phyloP scores from a whole-genome alignment of 306 rosid genomes.

The Calophaca sinica region DNA sequence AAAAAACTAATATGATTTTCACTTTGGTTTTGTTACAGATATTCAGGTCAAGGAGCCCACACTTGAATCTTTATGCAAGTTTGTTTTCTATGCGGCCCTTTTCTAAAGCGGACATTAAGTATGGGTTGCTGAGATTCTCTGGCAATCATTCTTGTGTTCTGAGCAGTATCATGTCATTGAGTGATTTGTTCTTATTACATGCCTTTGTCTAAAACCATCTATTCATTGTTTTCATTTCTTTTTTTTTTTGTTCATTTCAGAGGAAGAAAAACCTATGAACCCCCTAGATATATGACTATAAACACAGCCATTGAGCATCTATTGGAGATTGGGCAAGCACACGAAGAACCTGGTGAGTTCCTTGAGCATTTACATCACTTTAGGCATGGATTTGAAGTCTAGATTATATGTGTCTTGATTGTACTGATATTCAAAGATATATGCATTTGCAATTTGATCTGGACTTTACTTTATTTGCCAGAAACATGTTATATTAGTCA shows the following conservation, averaged over 20 bases:
- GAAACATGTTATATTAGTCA: background rate
- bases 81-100: slow-evolving; percentile 36
- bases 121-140: slow-evolving; percentile 13
- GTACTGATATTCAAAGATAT: background rate
- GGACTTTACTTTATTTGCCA: slow-evolving; percentile 9
- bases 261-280: slow-evolving; percentile 86
- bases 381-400: slow-evolving; percentile 15
- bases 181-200: background rate
- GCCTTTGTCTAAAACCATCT: slow-evolving; percentile 7
- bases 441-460: slow-evolving; percentile 7
- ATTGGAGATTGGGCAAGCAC: slow-evolving; percentile 74
- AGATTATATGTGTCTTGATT: slow-evolving; percentile 1
- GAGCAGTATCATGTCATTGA: slow-evolving; percentile 5
- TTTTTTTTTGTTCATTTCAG: slow-evolving; percentile 50
- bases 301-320: slow-evolving; percentile 90
- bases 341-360: slow-evolving; percentile 68
- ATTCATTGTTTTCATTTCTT: background rate
- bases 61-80: slow-evolving; percentile 88
- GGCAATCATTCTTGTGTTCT: background rate
- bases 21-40: no score
- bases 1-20: no score
- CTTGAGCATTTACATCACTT: slow-evolving; percentile 19
- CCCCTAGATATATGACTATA: slow-evolving; percentile 86
- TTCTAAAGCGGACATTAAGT: slow-evolving; percentile 2
- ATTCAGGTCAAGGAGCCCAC: no score